These are phyloP conservation scores for Adiantum capillusveneris DNA, from an alignment of 75 land plant genomes.

Conservation along the genomic window DNA sequence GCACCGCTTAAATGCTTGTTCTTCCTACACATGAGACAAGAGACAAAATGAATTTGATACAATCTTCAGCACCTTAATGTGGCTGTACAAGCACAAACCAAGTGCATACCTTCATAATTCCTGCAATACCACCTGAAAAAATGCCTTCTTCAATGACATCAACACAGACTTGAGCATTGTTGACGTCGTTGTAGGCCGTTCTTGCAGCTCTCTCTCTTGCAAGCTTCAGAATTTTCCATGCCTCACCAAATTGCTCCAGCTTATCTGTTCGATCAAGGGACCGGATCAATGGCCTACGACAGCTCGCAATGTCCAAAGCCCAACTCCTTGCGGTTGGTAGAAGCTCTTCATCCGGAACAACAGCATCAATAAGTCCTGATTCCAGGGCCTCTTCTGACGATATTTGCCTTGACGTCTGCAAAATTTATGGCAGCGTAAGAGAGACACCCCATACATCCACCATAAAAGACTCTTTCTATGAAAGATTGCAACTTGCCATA, in stretches of 20 bases:
- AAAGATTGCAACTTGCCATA: constrained; percentile 68
- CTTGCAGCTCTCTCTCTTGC: constrained; percentile 7
- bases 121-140: constrained; percentile 10
- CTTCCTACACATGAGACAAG: constrained; percentile 54
- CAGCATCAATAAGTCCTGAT: constrained; percentile 16
- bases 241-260: constrained; percentile 8
- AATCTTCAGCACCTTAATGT: too few relatives aligned
- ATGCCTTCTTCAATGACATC: constrained; percentile 14
- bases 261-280: constrained; percentile 12
- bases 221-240: constrained; percentile 13
- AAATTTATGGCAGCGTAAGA: too few relatives aligned
- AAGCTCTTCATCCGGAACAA: constrained; percentile 11
- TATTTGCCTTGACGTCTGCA: constrained; percentile 16
- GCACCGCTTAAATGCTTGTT: constrained; percentile 37
- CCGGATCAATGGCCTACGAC: constrained; percentile 5
- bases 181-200: constrained; percentile 8
- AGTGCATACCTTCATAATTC: constrained; percentile 3
- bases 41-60: too few relatives aligned
- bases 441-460: too few relatives aligned
- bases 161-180: constrained; percentile 9
- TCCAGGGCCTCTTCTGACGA: constrained; percentile 12
- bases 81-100: too few relatives aligned
- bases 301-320: constrained; percentile 16
- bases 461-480: too few relatives aligned
- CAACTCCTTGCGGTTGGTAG: constrained; percentile 9